Evolutionary conservation across 2,329 filamentous ascomycete genomes (phyloP), one percentile per base, ranked within the genome.

Genomic region (Talaromyces sp.): DNA sequence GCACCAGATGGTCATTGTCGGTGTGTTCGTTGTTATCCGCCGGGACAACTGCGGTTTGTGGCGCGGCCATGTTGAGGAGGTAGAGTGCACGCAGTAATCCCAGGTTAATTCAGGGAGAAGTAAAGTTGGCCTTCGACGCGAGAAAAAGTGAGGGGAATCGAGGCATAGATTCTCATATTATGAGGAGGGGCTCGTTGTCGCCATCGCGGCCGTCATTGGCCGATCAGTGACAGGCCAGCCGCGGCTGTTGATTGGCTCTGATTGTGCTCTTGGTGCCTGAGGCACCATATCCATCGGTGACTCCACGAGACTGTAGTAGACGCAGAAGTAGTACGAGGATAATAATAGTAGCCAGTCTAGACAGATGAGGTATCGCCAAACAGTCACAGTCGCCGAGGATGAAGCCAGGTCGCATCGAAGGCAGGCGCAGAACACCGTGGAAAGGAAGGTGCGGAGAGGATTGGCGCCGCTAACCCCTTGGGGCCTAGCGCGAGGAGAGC

Each of bases 1-100:
- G 79, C 60, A 88, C 78, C 66, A 88, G 79, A 59, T 83, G 80
- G 66, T 87, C 84, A 69, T 77, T 78, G 67, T 75, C 64, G 42
- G 64, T 66, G 49, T 49, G 44, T n/a, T 54, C 55, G 25, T 53
- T 57, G 30, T 28, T 25, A 15, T 44, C 47, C 19, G 62, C 57
- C 4, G 49, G 57, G 61, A 59, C 49, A 62, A 65, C 33, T 66
- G 47, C 54, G 25, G 51, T 44, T 27, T 55, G 25, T 32, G 42
- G n/a, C 28, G 59, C 63, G 22, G 62, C 53, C 73, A 74, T 75
- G 61, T 60, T 69, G 66, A 51, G 57, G 60, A 51, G 42, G 7
- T 2, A n/a, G 17, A n/a, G 42, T 17, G 49, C 22, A 15, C 49
- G 7, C 49, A 27, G 49, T 17, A 19, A 10, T 47, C 19, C 36